phyloP scores from a whole-genome alignment of 2,329 filamentous ascomycete species.

The Calonectria ilicicola region DNA sequence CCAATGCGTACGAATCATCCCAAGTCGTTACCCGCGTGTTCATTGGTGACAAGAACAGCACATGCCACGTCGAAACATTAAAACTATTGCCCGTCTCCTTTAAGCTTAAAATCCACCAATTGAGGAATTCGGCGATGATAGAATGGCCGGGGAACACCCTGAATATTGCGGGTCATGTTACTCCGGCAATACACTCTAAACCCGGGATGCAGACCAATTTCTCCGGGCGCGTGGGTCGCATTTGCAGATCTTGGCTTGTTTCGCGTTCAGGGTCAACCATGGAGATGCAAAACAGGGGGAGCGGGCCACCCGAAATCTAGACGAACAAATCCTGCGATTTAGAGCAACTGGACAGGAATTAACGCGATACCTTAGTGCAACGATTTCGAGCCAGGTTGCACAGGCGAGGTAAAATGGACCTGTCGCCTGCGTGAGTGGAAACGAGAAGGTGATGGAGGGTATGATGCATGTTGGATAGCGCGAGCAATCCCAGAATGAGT shows the following conservation, averaged over 20 bases:
- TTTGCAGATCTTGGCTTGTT: conserved; percentile 6
- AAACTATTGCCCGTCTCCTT: neutral
- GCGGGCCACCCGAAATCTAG: neutral
- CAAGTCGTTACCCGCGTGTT: neutral
- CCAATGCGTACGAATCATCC: neutral
- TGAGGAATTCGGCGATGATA: neutral
- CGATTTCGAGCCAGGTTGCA: neutral
- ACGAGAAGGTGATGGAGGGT: too few relatives aligned
- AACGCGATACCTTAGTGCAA: neutral
- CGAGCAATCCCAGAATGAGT: too few relatives aligned
- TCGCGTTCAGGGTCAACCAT: neutral
- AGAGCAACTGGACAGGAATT: neutral
- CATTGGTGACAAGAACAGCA: neutral
- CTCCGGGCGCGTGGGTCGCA: neutral
- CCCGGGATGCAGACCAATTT: neutral
- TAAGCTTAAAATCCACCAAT: conserved; percentile 14
- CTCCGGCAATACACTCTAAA: conserved; percentile 2
- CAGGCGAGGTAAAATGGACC: neutral
- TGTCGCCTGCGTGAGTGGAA: too few relatives aligned
- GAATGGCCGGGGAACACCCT: neutral
- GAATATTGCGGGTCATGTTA: neutral
- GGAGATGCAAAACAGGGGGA: neutral
- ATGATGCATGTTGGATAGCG: too few relatives aligned
- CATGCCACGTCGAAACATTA: neutral
- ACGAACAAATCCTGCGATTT: neutral